phyloP scores from a whole-genome alignment of 768 basidiomycete species.

The Pleurotus salmoneostramineus region DNA sequence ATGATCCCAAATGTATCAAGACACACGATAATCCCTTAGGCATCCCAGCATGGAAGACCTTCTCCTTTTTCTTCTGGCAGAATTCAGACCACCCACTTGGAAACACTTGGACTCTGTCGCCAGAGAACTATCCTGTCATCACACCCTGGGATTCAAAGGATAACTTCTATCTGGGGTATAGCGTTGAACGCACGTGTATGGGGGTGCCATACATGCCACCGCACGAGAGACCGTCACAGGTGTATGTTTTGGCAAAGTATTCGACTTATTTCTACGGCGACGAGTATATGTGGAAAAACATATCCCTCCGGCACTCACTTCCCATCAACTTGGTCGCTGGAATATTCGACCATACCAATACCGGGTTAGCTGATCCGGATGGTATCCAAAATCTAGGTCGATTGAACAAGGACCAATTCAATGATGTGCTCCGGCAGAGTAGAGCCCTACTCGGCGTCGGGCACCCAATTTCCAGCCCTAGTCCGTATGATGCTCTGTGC shows the following conservation, averaged over 20 bases:
- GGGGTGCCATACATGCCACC: conserved; percentile 19
- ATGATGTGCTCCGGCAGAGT: conserved; percentile 19
- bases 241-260: conserved; percentile 26
- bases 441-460: conserved; percentile 26
- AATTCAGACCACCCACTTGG: conserved; percentile 13
- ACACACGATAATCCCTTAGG: conserved; percentile 22
- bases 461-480: conserved; percentile 14
- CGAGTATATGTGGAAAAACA: conserved; percentile 21
- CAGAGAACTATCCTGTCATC: conserved; percentile 15
- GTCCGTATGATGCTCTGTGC: conserved; percentile 30
- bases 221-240: conserved; percentile 19
- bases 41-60: conserved; percentile 33
- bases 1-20: conserved; percentile 19
- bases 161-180: conserved; percentile 22
- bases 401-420: conserved; percentile 14
- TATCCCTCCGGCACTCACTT: conserved; percentile 11
- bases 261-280: conserved; percentile 21
- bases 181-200: conserved; percentile 25
- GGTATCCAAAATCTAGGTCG: conserved; percentile 19
- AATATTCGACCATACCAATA: conserved; percentile 18
- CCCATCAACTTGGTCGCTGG: conserved; percentile 14
- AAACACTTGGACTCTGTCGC: conserved; percentile 29
- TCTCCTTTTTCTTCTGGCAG: conserved; percentile 25
- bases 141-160: background rate
- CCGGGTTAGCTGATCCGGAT: conserved; percentile 18